Conservation (phyloP, 1,284 basidiomycete genomes). For the Marasmius tenuissimus region DNA sequence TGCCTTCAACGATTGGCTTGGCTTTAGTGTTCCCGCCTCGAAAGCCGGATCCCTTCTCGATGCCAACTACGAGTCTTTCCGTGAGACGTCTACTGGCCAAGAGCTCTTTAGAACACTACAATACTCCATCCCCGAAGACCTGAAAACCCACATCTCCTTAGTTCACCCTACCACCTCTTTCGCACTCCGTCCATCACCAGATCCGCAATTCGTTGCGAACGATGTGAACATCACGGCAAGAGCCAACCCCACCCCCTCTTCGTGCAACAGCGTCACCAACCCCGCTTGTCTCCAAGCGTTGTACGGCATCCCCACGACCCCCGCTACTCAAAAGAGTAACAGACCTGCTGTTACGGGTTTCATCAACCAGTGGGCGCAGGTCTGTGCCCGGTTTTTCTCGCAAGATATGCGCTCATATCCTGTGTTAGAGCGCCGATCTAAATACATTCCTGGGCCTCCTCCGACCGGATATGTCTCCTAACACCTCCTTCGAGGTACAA, state of each 20-base stretch:
- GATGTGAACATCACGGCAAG: slow-evolving; percentile 2
- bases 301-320: slow-evolving; percentile 25
- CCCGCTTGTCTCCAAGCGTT: slow-evolving; percentile 23
- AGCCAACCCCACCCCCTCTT: slow-evolving; percentile 9
- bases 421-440: slow-evolving; percentile 11
- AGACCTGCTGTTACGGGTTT: slow-evolving; percentile 24
- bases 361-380: slow-evolving; percentile 21
- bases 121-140: slow-evolving; percentile 11
- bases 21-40: slow-evolving; percentile 3
- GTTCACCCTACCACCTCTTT: slow-evolving; percentile 15
- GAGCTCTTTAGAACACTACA: slow-evolving; percentile 8
- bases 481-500: slow-evolving; percentile 22
- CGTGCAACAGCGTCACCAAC: slow-evolving; percentile 15
- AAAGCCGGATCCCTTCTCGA: slow-evolving; percentile 9
- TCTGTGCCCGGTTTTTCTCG: slow-evolving; percentile 1
- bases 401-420: neutral
- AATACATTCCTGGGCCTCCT: slow-evolving; percentile 18
- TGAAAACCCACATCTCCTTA: slow-evolving; percentile 9
- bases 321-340: slow-evolving; percentile 16
- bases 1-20: slow-evolving; percentile 5
- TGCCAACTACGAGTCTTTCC: slow-evolving; percentile 9
- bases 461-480: slow-evolving; percentile 19
- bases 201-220: neutral
- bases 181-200: neutral
- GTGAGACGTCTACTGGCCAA: slow-evolving; percentile 5